Conservation (phyloP, 2,329 filamentous ascomycete genomes). For the Penicillium verrucosum region DNA sequence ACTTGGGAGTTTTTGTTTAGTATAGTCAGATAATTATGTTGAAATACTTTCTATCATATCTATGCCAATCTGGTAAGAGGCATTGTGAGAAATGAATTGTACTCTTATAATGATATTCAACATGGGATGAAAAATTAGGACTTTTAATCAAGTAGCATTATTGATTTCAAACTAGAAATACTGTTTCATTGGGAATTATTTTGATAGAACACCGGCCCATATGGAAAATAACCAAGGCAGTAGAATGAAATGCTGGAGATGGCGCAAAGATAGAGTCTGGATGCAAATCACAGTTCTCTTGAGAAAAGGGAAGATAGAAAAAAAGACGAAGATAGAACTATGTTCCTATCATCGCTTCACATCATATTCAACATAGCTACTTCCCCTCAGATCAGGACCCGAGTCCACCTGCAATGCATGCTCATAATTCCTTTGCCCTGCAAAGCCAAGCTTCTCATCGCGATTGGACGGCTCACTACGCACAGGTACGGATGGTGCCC, state of each 20-base stretch:
- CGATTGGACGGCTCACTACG: conserved; percentile 22
- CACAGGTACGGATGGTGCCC: conserved; percentile 7
- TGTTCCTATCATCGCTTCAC: conserved; percentile 26
- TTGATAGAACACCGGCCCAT: not conserved
- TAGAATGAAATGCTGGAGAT: not conserved
- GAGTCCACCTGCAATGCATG: conserved; percentile 30
- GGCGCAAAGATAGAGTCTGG: not conserved
- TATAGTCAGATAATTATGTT: not conserved
- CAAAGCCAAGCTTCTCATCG: conserved; percentile 45
- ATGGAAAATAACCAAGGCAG: not conserved
- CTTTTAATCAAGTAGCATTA: not conserved
- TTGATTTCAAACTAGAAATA: not conserved
- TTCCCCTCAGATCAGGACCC: conserved; percentile 27
- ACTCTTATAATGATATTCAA: no score
- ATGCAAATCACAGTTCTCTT: not conserved
- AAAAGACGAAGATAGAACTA: not conserved
- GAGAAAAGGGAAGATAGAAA: not conserved
- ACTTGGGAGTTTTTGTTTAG: not conserved
- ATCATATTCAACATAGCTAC: conserved; percentile 40
- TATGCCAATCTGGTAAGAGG: not conserved
- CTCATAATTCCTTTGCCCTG: conserved; percentile 37
- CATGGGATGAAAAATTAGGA: no score
- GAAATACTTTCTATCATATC: not conserved
- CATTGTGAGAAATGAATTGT: not conserved
- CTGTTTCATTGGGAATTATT: not conserved